Base-by-base conservation (phyloP, 805 yeast genomes). In the Metschnikowia continentalis region DNA sequence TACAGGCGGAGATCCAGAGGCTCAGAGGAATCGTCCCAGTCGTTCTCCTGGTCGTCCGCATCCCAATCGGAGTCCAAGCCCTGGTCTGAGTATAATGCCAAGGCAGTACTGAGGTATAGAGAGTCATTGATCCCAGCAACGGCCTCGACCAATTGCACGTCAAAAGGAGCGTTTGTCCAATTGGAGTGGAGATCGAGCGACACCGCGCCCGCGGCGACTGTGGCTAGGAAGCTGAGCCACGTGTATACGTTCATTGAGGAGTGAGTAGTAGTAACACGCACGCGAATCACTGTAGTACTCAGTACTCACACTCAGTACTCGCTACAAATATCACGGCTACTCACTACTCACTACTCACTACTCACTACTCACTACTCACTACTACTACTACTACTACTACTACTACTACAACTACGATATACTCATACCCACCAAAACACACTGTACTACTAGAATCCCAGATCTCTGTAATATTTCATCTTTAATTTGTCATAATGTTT, bases 111-210 rank as follows among this genome's bases (percentile, higher is more conserved):
- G 11, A 39, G 19, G 40, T 49, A 58, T 6, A 53, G 50, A 11
- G 57, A 41, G 20, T 56, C 60, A 44, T 55, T 36, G 10, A 46
- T 42, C 3, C 49, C 50, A 11, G 59, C 56, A 2, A 46, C 48
- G 11, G 61, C 58, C 45, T 58, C 61, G 10, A 58, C 38, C 39
- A 58, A 42, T 35, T 53, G 60, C 17, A 58, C 46, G 20, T 41
- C 46, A 30, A 58, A 58, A 6, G 58, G 54, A 13, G 59, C 20
- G 17, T 45, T 35, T 4, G 46, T 48, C 61, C 60, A 56, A 19
- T 46, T 46, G 10, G 60, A 55, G 14, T 47, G 47, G 14, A 58
- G 43, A 5, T 47, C 42, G 5, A 50, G 50, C 17, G 49, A 45
- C 26, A 53, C 41, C 4, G 52, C 35, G 6, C 46, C 50, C 19